Base-by-base conservation (phyloP, 768 basidiomycete genomes). In the button mushroom (Agaricus bisporus) region DNA sequence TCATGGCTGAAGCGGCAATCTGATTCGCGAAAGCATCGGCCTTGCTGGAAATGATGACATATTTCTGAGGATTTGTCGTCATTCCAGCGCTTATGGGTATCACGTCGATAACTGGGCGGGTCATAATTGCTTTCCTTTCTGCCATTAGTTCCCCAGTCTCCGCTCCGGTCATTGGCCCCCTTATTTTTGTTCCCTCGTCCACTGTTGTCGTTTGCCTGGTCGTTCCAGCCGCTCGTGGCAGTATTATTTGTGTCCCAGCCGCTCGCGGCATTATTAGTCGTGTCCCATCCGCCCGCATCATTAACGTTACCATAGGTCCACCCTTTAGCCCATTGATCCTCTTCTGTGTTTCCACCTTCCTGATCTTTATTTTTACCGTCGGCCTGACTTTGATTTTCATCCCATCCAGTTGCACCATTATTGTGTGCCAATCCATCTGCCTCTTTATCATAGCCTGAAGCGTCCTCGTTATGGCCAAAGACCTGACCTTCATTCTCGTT, bases 1-100 rank as follows among this genome's bases (percentile, higher is more conserved):
- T 64, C 65, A 56, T 68, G 65, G 8, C 56, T 45, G 53, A 59
- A 68, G 41, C 55, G 57, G 56, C 66, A 68, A 18, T 17, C 36
- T 29, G 44, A 47, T 18, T 59, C 63, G 10, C 55, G 18, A 17
- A 39, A 37, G 46, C 65, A 66, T 18, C 28, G 41, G 7, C 63
- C 65, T 41, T 43, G 46, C 14, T 22, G 18, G 53, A 42, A 54
- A 3, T 5, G 10, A 28, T 9, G 14, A 42, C 53, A 54, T 7
- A 42, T 12, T 15, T 20, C 25, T 15, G 14, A 5, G 32, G 32
- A 20, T 22, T 37, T 25, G 20, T 38, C 20, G 15, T 47, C 26
- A 14, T 41, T 38, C 38, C 45, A 12, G 39, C 36, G 4, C 11
- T 28, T 32, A 26, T 37, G 48, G 11, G 39, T 26, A 22, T 32